Evolutionary conservation across 2,329 filamentous ascomycete species (phyloP).

Genomic region (Talaromyces sp.): DNA sequence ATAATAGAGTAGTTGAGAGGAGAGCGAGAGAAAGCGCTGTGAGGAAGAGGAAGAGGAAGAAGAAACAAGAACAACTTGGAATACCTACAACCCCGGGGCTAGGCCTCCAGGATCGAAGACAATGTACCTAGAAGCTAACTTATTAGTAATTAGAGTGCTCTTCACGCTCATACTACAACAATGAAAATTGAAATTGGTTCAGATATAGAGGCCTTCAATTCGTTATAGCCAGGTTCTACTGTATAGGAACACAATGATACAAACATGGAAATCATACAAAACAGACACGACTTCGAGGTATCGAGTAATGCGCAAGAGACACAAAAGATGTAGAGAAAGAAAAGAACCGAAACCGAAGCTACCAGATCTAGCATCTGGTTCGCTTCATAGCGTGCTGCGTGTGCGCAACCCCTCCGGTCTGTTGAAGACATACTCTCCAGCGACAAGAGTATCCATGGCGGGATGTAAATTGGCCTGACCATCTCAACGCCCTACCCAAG

Average conservation of each 20-base stretch:
- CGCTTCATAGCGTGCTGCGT: neutral
- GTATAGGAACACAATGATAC: neutral
- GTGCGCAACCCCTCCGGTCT: neutral
- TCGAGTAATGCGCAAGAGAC: neutral
- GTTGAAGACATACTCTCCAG: conserved; percentile 6
- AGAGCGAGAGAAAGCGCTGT: no score
- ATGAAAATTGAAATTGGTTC: neutral
- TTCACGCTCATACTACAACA: no score
- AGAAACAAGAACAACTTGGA: no score
- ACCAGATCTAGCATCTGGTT: neutral
- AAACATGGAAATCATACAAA: neutral
- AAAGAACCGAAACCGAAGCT: neutral
- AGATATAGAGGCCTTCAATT: no score
- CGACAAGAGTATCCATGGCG: neutral
- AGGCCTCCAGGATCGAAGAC: no score
- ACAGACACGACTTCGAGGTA: neutral
- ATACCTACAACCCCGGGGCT: no score
- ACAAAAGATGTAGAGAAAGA: neutral
- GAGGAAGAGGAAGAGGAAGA: no score
- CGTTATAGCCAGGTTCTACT: no score
- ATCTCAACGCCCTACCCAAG: neutral
- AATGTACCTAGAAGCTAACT: no score
- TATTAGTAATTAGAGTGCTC: no score
- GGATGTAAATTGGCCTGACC: neutral
- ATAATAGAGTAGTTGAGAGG: no score